Base-by-base conservation (phyloP, 2,329 filamentous ascomycete species). In the Talaromyces sp. region DNA sequence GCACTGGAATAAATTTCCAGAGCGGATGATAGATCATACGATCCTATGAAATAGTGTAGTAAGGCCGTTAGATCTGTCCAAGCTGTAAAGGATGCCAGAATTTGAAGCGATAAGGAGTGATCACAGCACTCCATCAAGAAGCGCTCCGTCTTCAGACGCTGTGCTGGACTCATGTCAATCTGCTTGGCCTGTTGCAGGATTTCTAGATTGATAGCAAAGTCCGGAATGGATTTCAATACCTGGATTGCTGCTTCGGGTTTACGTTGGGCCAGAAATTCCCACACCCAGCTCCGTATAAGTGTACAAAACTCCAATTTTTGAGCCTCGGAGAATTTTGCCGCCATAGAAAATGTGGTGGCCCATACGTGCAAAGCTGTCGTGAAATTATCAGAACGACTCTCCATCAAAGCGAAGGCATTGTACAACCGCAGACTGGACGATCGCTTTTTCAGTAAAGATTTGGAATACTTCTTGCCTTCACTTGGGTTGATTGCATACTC, bases 401-500 rank as follows among this genome's bases (percentile, higher is more conserved):
- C 91, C 3, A 92, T 86, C 14, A 92, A 78, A 0, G 90, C 91
- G 72, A 94, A 96, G 0, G 88, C 87, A 69, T 92, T 90, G 76
- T 96, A 97, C 0, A 97, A 80, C 14, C 82, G 80, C 3, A 91
- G 74, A 69, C 87, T 89, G 0, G 86, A 82, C 0, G 88, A 82
- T 63, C 86, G 85, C 57, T 83, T 83, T 72, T 90, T 94, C n/a
- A 97, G 77, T 0, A 96, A 79, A 7, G 78, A 77, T 71, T 92
- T 96, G 0, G 92, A 91, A 7, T 84, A 81, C 73, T 92, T 96
- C 69, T 86, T 89, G 31, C 87, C 86, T 1, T 78, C 81, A 0
- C 75, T 72, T 0, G 84, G 80, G 50, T 88, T 84, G 64, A 85
- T 84, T 0, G 76, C 72, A 59, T 84, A 85, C 70, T 89, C 86